phyloP scores from a whole-genome alignment of 345 rosid species.

The Populus deltoides region DNA sequence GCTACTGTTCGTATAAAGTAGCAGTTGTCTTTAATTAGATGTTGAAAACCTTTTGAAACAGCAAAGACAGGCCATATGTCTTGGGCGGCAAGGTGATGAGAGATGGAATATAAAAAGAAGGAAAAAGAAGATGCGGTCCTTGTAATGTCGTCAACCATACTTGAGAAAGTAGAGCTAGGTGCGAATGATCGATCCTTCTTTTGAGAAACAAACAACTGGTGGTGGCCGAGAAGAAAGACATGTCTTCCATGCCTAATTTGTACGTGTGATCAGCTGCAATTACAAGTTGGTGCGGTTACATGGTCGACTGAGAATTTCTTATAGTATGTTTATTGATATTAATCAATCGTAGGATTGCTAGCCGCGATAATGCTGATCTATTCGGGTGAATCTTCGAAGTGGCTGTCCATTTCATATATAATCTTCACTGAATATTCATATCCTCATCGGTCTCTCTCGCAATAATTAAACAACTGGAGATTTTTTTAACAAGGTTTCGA shows the following conservation, averaged over 20 bases:
- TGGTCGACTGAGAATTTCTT: neutral
- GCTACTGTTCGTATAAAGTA: neutral
- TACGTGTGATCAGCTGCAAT: neutral
- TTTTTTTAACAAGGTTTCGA: too few species aligned
- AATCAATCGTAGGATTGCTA: neutral
- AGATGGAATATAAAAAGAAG: neutral
- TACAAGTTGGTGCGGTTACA: neutral
- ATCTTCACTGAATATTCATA: neutral
- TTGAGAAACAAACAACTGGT: neutral
- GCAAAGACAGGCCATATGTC: neutral
- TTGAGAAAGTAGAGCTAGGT: neutral
- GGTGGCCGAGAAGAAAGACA: neutral
- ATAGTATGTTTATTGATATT: too few species aligned
- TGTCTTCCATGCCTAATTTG: neutral
- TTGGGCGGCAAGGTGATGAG: neutral
- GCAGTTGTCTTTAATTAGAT: neutral
- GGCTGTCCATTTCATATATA: slow-evolving; percentile 16
- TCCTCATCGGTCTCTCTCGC: neutral
- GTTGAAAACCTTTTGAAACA: neutral
- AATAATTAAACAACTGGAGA: neutral
- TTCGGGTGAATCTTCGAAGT: neutral
- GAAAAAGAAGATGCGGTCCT: neutral
- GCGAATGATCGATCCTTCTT: neutral
- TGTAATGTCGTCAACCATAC: slow-evolving; percentile 11
- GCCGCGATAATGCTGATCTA: slow-evolving; percentile 2